Evolutionary conservation across 805 yeast species (phyloP), one percentile per base, ranked within the genome.

Genomic region (Saccharomyces paradoxus): DNA sequence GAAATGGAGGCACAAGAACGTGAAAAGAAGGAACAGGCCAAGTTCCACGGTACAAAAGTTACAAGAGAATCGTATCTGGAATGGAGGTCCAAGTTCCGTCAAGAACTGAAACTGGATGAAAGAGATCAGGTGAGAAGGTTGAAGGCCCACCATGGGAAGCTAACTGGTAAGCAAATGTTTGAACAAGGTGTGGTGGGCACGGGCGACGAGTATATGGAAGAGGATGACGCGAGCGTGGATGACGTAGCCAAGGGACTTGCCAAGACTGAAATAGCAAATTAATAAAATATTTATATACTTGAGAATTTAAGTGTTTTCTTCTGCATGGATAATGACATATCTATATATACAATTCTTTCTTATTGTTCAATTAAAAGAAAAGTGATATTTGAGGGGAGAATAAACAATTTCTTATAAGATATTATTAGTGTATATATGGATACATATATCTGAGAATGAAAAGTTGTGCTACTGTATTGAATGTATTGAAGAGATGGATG

Each of bases 31-130:
- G 97, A 90, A 67, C 96, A 89, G 68, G 85, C 84, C 68, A 94
- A 94, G 71, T 92, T 92, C 71, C 76, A 77, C 46, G 99, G 99
- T 37, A 94, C 98, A 0, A 81, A 86, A 53, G 97, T 92, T 5
- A 92, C 97, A 1, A 72, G 70, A 14, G 96, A 87, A 60, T 76
- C 85, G n/a, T 92, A 81, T 67, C 66, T 68, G 1, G 76, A 69
- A 49, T 92, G 99, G 99, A 77, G 96, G 64, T 53, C 55, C 2
- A 74, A 71, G 52, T 91, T 94, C 70, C 77, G 95, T 55, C 73
- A 75, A 55, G 97, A 88, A 63, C 71, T 84, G 80, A 81, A 83
- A n/a, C 72, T 81, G 58, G 92, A 87, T 61, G 78, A 79, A 50
- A 75, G 82, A 59, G 78, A 81, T 54, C 71, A 70, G 37, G 73